Evolutionary conservation across 305 asterid genomes (phyloP).

Genomic region (Galium porrigens): DNA sequence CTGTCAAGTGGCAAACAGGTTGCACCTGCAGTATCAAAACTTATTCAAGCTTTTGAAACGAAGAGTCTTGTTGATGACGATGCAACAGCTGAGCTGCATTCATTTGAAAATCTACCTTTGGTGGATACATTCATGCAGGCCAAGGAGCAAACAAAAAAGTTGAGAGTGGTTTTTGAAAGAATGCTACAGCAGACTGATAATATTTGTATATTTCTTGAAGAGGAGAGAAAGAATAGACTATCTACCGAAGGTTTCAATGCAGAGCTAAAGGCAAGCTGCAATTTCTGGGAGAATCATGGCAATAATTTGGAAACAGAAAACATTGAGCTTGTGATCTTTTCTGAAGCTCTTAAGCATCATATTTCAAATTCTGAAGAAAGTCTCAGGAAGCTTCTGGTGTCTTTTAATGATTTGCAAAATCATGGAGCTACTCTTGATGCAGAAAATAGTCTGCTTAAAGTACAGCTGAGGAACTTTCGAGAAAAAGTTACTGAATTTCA

Average conservation of each 20-base stretch:
- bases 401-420: slow-evolving; percentile 39
- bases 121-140: slow-evolving; percentile 35
- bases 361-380: slow-evolving; percentile 26
- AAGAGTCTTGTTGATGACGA: slow-evolving; percentile 39
- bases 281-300: slow-evolving; percentile 32
- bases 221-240: slow-evolving; percentile 29
- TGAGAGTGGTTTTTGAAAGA: slow-evolving; percentile 38
- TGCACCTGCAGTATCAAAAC: slow-evolving; percentile 60
- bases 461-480: slow-evolving; percentile 33
- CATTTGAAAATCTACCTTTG: slow-evolving; percentile 28
- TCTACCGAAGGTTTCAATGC: slow-evolving; percentile 27
- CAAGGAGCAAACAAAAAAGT: slow-evolving; percentile 27
- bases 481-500: slow-evolving; percentile 40
- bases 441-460: slow-evolving; percentile 45
- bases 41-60: slow-evolving; percentile 77
- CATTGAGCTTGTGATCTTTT: slow-evolving; percentile 58
- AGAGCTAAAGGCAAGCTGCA: slow-evolving; percentile 29
- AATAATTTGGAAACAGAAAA: slow-evolving; percentile 50
- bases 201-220: slow-evolving; percentile 35
- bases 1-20: slow-evolving; percentile 32
- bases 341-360: slow-evolving; percentile 48
- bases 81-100: slow-evolving; percentile 30
- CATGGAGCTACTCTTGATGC: slow-evolving; percentile 36
- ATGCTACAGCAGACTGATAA: slow-evolving; percentile 36
- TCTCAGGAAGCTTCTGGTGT: slow-evolving; percentile 41